These are phyloP conservation scores for Chlamydomonas schloesseri DNA, from an alignment of 139 green algal species.

Conservation along the genomic window DNA sequence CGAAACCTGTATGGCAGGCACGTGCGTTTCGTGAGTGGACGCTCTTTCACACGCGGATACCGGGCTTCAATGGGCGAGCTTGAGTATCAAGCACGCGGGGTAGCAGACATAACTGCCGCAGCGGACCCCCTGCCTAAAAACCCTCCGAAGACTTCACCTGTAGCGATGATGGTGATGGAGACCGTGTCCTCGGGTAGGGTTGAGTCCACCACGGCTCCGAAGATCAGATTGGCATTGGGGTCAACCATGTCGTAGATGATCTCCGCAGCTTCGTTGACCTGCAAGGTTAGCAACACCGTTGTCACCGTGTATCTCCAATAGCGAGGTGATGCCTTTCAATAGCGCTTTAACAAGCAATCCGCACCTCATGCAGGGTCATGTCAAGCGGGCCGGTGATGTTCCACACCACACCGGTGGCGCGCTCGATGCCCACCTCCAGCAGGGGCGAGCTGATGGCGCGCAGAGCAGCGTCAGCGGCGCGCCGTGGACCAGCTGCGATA, in stretches of 20 bases:
- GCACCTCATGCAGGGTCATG: slow-evolving; percentile 89
- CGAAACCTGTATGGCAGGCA: slow-evolving; percentile 70
- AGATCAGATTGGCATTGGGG: slow-evolving; percentile 91
- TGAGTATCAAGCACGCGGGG: too few species aligned
- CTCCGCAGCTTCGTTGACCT: slow-evolving; percentile 94
- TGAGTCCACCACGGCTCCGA: slow-evolving; percentile 88
- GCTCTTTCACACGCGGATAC: too few species aligned
- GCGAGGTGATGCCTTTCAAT: too few species aligned
- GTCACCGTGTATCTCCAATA: not conserved
- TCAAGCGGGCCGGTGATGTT: slow-evolving; percentile 95
- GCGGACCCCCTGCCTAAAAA: too few species aligned
- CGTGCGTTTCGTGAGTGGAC: too few species aligned
- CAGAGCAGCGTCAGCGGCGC: slow-evolving; percentile 74
- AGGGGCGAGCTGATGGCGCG: slow-evolving; percentile 88
- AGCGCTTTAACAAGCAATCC: too few species aligned
- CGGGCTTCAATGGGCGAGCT: too few species aligned
- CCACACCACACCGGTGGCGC: slow-evolving; percentile 97
- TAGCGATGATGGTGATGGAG: slow-evolving; percentile 95
- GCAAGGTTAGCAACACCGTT: not conserved
- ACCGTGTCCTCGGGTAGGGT: slow-evolving; percentile 64
- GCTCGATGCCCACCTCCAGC: slow-evolving; percentile 93
- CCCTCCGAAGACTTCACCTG: too few species aligned
- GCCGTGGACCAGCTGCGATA: slow-evolving; percentile 62
- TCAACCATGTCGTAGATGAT: slow-evolving; percentile 94
- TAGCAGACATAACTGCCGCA: too few species aligned